phyloP scores from a whole-genome alignment of 768 basidiomycete genomes.

The Coprinellus micaceus region DNA sequence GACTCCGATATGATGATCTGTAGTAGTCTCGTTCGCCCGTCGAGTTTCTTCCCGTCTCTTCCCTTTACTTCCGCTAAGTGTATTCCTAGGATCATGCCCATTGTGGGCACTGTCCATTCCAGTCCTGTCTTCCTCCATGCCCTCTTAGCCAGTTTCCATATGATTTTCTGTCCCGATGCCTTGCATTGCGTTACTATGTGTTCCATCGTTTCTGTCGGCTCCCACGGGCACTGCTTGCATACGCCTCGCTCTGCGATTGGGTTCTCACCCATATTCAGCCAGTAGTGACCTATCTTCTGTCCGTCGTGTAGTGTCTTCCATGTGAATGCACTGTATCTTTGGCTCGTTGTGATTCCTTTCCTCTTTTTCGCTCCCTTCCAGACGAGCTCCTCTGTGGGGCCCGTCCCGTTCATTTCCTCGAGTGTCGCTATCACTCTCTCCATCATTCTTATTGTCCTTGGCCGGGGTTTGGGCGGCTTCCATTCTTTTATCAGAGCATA shows the following conservation, averaged over 20 bases:
- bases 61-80: neutral
- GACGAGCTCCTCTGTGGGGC: neutral
- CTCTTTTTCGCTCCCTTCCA: neutral
- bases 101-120: neutral
- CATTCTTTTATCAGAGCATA: too few species aligned
- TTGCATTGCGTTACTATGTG: slow-evolving; percentile 26
- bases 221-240: neutral
- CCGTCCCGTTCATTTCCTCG: neutral
- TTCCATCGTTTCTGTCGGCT: slow-evolving; percentile 21
- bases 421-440: neutral
- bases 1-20: slow-evolving; percentile 1
- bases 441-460: neutral
- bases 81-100: neutral
- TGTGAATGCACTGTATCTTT: slow-evolving; percentile 12
- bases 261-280: slow-evolving; percentile 17
- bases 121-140: slow-evolving; percentile 14
- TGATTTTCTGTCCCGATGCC: slow-evolving; percentile 15
- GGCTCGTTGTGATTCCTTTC: neutral
- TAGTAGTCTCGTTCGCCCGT: neutral
- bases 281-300: slow-evolving; percentile 23
- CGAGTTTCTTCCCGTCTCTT: neutral
- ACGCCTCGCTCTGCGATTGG: slow-evolving; percentile 15
- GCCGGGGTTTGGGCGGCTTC: too few species aligned
- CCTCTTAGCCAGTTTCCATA: slow-evolving; percentile 20
- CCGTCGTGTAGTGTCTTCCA: slow-evolving; percentile 22